Evolutionary conservation across 108 stramenopile genomes (phyloP).

Genomic region (Stephanodiscus triporus): DNA sequence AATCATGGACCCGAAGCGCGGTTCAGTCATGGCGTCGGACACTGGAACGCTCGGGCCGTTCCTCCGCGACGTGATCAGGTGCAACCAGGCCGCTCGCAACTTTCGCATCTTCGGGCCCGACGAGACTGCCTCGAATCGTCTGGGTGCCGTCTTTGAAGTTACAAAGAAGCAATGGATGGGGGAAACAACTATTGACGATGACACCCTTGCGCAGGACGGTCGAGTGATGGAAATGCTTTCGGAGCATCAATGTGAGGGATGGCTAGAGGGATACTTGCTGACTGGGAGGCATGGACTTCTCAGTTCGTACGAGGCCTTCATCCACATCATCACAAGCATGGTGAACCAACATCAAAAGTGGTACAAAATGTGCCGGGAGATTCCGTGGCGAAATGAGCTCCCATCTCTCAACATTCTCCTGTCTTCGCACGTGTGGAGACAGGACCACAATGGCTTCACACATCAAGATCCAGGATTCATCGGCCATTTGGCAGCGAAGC

Average conservation of each 20-base stretch:
- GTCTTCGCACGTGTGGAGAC: constrained; percentile 27
- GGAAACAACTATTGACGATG: constrained; percentile 15
- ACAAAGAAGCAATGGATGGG: constrained; percentile 31
- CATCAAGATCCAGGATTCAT: constrained; percentile 39
- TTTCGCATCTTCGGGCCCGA: constrained; percentile 41
- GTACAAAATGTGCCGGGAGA: constrained; percentile 33
- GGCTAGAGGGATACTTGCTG: constrained; percentile 39
- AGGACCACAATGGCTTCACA: constrained; percentile 39
- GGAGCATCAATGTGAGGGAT: constrained; percentile 44
- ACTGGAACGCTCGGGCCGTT: constrained; percentile 15
- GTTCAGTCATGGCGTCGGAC: constrained; percentile 26
- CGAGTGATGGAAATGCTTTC: constrained; percentile 36
- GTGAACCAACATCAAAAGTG: constrained; percentile 39
- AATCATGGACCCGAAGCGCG: constrained; percentile 19
- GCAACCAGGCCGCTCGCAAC: constrained; percentile 21
- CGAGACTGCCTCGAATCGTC: constrained; percentile 32
- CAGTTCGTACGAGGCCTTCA: constrained; percentile 39
- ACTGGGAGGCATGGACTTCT: constrained; percentile 31
- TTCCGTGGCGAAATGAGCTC: constrained; percentile 23
- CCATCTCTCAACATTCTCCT: constrained; percentile 24
- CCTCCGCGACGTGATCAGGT: constrained; percentile 19
- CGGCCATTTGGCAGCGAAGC: constrained; percentile 28
- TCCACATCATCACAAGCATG: constrained; percentile 33
- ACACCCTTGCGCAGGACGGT: constrained; percentile 17
- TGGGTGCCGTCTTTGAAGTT: constrained; percentile 32